These are phyloP conservation scores for Gentiana straminea DNA, from an alignment of 257 asterid genomes.

Conservation along the genomic window DNA sequence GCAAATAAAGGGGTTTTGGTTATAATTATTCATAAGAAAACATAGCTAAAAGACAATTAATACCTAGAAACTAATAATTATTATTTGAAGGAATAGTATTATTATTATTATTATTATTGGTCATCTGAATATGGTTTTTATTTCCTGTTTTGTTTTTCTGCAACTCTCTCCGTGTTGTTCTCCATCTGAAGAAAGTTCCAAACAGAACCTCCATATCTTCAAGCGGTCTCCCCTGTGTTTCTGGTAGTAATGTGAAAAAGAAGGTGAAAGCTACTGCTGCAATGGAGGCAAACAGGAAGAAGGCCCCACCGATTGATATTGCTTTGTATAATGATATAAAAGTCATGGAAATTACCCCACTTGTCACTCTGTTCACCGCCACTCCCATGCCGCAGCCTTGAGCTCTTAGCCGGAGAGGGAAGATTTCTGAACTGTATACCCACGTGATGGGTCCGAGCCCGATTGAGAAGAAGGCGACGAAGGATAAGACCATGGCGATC, in stretches of 20 bases:
- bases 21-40: not conserved
- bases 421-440: conserved; percentile 70
- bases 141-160: conserved; percentile 16
- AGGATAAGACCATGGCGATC: conserved; percentile 24
- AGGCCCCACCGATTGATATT: conserved; percentile 48
- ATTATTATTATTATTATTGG: not conserved
- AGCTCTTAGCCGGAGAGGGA: conserved; percentile 50
- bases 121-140: conserved; percentile 20
- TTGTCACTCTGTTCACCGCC: conserved; percentile 43
- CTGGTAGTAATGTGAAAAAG: conserved; percentile 48
- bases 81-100: not conserved
- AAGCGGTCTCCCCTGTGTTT: conserved; percentile 52
- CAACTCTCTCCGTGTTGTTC: conserved; percentile 24
- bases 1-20: no score
- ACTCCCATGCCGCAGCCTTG: conserved; percentile 65
- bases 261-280: conserved; percentile 37
- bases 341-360: conserved; percentile 57
- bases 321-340: conserved; percentile 32
- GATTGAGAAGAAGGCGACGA: conserved; percentile 54
- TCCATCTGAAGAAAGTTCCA: conserved; percentile 54
- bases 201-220: conserved; percentile 60
- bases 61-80: no score
- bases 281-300: conserved; percentile 32
- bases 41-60: not conserved
- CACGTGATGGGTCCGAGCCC: conserved; percentile 78